Evolutionary conservation across 2,329 filamentous ascomycete species (phyloP).

Genomic region (Fusarium graminum): DNA sequence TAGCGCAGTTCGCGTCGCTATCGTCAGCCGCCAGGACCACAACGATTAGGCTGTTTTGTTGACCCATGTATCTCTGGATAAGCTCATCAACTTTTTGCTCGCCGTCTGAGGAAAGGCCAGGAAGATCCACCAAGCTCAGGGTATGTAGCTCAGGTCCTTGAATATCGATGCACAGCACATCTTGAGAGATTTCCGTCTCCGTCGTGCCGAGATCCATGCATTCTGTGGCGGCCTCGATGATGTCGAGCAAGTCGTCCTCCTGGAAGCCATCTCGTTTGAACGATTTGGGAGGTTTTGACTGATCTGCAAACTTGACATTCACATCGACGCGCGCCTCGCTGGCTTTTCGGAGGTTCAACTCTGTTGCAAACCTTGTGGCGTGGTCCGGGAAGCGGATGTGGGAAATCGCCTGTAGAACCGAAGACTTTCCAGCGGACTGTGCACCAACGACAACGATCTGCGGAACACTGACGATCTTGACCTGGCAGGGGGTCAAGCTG

Average conservation of each 20-base stretch:
- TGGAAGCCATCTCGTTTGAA: constrained; percentile 1
- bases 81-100: not conserved
- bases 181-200: not conserved
- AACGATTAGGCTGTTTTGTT: not conserved
- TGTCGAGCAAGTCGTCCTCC: not conserved
- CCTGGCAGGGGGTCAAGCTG: not conserved
- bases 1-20: not conserved
- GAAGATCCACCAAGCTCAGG: not conserved
- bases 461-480: constrained; percentile 2
- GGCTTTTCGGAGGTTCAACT: not conserved
- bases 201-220: not conserved
- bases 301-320: not conserved
- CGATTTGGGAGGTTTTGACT: not conserved
- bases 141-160: not conserved
- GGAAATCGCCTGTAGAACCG: not conserved
- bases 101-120: not conserved
- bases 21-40: not conserved
- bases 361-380: not conserved
- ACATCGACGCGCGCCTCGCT: not conserved
- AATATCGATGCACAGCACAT: not conserved
- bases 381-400: not conserved
- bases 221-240: not conserved
- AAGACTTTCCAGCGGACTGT: constrained; percentile 2
- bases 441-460: constrained; percentile 1
- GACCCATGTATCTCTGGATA: not conserved